Evolutionary conservation across 768 basidiomycete genomes (phyloP), one percentile per base, ranked within the genome.

Genomic region (Russula sp.): DNA sequence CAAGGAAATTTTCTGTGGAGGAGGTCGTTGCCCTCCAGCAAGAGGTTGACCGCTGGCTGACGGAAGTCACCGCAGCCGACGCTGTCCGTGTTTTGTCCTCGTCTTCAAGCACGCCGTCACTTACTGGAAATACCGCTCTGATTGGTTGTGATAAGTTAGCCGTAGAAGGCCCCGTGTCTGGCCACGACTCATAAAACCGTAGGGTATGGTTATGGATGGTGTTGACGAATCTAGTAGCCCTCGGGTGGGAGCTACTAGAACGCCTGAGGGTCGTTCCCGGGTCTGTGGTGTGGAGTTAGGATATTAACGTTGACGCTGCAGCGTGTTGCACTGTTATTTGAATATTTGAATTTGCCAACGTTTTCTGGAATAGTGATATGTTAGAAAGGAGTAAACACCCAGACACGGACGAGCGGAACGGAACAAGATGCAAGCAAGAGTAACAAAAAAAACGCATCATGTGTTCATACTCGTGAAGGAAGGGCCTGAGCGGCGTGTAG

Each of bases 371-470:
- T 26, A 8, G 16, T 20, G 50, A 3, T 10, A 14, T 26, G 49
- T 26, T 16, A 16, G 24, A 14, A 50, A 50, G 49, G 16, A 6
- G 49, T 5, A 16, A n/a, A 28, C 28, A 20, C 18, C 24, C 28
- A 20, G 26, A 18, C 50, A 26, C 7, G 28, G 28, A 28, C 18
- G 50, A 18, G 9, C 26, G 24, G 49, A 26, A 50, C 24, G 49
- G 24, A 50, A 50, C 48, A 26, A 50, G 49, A 50, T 50, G 49
- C 49, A 50, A 28, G 49, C 49, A 50, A 26, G 48, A 49, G 48
- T 13, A 14, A 22, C 14, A 49, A 0, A 9, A 30, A 22, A 50
- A 50, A 18, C 4, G 20, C 22, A 48, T 18, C 18, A 52, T 30
- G 18, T 52, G 28, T 52, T 28, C 28, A 28, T 20, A 30, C 18